Evolutionary conservation across 495 filamentous ascomycete species (phyloP).

Genomic region (Neurospora discreta): DNA sequence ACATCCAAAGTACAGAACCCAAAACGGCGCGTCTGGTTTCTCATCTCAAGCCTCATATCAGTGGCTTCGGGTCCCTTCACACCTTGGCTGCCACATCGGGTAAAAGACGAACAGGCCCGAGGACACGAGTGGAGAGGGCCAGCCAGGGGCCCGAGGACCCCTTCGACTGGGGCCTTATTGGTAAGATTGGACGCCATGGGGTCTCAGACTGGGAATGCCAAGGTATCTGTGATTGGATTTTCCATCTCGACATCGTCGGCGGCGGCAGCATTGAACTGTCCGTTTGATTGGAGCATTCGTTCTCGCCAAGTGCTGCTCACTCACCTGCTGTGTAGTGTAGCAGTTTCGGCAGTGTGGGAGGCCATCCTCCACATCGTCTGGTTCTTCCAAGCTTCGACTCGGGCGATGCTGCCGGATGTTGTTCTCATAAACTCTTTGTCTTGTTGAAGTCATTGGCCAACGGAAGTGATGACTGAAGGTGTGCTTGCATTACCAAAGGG

Average conservation of each 20-base stretch:
- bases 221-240: background rate
- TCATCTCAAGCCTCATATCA: background rate
- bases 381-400: background rate
- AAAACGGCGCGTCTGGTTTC: background rate
- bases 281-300: background rate
- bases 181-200: background rate
- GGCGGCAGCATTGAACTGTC: background rate
- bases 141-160: background rate
- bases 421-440: background rate
- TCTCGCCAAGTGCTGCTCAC: background rate
- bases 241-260: background rate
- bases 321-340: background rate
- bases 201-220: background rate
- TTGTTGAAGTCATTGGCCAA: background rate
- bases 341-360: background rate
- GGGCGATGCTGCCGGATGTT: background rate
- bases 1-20: background rate
- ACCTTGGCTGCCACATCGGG: background rate
- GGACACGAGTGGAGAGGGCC: background rate
- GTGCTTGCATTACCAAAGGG: background rate
- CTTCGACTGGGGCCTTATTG: background rate
- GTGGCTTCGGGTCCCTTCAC: background rate
- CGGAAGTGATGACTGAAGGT: background rate
- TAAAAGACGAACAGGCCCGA: background rate
- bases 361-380: background rate